A percentile compares a stretch with the other conserved stretches of the same genome.
phyloP scores from a whole-genome alignment of 2,329 filamentous ascomycete species.

The Anthostomella pinea region DNA sequence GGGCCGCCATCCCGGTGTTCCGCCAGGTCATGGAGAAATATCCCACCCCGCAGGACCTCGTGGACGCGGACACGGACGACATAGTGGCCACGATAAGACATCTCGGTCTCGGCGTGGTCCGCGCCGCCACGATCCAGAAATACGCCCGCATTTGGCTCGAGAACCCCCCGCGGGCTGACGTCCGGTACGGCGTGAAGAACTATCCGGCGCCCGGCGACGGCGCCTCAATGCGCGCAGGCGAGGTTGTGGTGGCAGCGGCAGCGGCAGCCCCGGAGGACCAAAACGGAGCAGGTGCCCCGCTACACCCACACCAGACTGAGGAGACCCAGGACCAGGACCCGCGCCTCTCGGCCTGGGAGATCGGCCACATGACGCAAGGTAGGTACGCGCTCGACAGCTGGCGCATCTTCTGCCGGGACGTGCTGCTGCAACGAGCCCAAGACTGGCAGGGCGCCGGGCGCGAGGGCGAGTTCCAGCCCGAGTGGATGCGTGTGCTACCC shows the following conservation, averaged over 20 bases:
- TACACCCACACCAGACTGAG: conserved; percentile 7
- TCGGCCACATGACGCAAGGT: conserved; percentile 80
- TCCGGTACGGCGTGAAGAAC: conserved; percentile 51
- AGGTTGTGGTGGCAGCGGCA: conserved; percentile 27
- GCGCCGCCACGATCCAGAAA: conserved; percentile 65
- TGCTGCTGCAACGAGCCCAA: conserved; percentile 61
- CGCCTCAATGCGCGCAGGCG: conserved; percentile 28
- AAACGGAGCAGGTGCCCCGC: conserved; percentile 23
- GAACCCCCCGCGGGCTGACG: conserved; percentile 57
- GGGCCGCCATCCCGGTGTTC: conserved; percentile 72
- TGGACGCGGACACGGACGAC: conserved; percentile 51
- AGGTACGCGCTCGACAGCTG: conserved; percentile 85
- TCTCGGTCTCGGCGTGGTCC: conserved; percentile 67
- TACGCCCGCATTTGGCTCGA: conserved; percentile 69
- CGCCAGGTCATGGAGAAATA: conserved; percentile 65
- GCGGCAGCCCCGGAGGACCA: conserved; percentile 5
- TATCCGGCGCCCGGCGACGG: conserved; percentile 37
- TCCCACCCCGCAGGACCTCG: conserved; percentile 63
- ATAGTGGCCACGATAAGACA: conserved; percentile 63
- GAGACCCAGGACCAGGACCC: conserved; percentile 12
- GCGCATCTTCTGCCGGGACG: conserved; percentile 89
- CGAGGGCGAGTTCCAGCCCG: conserved; percentile 64
- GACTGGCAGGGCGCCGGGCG: conserved; percentile 63
- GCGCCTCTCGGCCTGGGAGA: conserved; percentile 70
- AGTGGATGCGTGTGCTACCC: conserved; percentile 86